Evolutionary conservation across 345 rosid genomes (phyloP).

Genomic region (Populus simonii): DNA sequence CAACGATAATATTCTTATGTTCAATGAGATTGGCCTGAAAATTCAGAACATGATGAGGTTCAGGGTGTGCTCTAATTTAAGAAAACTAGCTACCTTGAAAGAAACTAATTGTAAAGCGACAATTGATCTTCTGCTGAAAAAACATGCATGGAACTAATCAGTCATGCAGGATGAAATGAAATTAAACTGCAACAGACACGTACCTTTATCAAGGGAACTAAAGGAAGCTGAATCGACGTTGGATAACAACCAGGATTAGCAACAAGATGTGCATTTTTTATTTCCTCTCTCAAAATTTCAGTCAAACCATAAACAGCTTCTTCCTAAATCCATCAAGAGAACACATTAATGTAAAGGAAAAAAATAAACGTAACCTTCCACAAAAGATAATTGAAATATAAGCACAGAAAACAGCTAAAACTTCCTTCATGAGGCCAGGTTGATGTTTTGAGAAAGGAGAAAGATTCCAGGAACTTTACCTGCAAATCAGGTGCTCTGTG

Average conservation of each 20-base stretch:
- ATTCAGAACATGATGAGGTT: conserved; percentile 9
- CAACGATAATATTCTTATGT: conserved; percentile 62
- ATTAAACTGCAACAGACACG: not conserved
- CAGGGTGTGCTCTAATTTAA: no score
- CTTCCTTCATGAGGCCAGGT: not conserved
- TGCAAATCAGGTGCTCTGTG: conserved; percentile 83
- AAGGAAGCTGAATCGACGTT: conserved; percentile 92
- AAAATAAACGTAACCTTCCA: not conserved
- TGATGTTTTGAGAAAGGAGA: not conserved
- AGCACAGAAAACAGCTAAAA: not conserved
- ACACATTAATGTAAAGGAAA: not conserved
- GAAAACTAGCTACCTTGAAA: not conserved
- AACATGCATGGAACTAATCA: not conserved
- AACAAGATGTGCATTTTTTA: conserved; percentile 64
- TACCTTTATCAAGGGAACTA: conserved; percentile 86
- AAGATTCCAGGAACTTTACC: conserved; percentile 32
- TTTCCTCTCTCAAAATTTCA: conserved; percentile 69
- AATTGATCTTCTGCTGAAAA: not conserved
- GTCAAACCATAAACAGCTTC: conserved; percentile 96
- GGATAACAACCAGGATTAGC: conserved; percentile 99
- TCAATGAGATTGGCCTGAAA: conserved; percentile 77
- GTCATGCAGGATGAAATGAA: conserved; percentile 1
- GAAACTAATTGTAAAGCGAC: not conserved
- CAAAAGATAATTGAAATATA: not conserved
- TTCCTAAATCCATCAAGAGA: conserved; percentile 41